Conservation (phyloP, 176 grass and related monocot genomes). For the Lolium rigidum region DNA sequence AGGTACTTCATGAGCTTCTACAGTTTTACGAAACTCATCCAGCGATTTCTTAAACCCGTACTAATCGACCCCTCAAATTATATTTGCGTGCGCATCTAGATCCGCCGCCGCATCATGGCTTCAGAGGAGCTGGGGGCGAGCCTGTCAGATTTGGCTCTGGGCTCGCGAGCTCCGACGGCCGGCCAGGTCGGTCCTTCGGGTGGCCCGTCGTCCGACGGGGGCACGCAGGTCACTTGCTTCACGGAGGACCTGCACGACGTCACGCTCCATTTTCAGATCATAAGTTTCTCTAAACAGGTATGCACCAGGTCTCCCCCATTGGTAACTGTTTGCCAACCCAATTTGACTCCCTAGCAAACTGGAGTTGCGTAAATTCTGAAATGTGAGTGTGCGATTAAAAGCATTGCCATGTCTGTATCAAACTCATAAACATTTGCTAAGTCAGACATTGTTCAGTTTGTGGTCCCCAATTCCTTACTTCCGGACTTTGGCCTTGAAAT, state of each 20-base stretch:
- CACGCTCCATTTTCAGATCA: slow-evolving; percentile 79
- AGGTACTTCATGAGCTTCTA: not conserved
- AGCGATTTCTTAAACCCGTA: not conserved
- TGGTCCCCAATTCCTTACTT: not conserved
- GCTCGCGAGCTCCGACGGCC: slow-evolving; percentile 2
- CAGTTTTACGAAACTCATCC: not conserved
- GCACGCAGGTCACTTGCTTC: slow-evolving; percentile 68
- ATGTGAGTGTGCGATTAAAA: not conserved
- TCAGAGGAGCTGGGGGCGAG: slow-evolving; percentile 57
- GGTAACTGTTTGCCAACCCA: not conserved
- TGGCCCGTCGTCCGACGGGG: slow-evolving; percentile 34
- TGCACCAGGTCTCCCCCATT: not conserved
- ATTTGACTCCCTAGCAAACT: not conserved
- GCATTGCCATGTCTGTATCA: not conserved
- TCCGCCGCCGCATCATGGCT: slow-evolving; percentile 50
- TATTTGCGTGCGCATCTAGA: not conserved
- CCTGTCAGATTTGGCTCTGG: slow-evolving; percentile 51
- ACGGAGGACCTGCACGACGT: slow-evolving; percentile 87
- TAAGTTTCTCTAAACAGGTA: slow-evolving; percentile 87
- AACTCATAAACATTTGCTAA: not conserved
- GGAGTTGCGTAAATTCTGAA: not conserved
- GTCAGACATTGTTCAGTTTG: not conserved
- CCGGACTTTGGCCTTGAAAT: not conserved
- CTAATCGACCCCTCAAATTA: not conserved
- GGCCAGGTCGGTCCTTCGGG: slow-evolving; percentile 33